Conservation (phyloP, 2,329 filamentous ascomycete genomes). For the Verticillium albo-atrum region DNA sequence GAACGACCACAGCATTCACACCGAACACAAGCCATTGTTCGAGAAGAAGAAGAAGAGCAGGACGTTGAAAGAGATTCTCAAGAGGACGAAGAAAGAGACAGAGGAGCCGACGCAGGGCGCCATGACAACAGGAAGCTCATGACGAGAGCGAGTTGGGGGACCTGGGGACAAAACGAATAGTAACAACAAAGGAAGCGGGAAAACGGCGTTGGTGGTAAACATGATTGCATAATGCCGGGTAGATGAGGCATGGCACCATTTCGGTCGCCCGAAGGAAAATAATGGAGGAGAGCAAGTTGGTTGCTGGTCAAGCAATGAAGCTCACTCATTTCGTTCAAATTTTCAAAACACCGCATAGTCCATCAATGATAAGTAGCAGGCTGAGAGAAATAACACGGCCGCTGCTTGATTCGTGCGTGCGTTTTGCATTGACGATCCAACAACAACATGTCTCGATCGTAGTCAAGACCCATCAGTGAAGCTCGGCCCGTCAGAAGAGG, state of each 20-base stretch:
- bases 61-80: slow-evolving; percentile 28
- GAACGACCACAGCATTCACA: slow-evolving; percentile 31
- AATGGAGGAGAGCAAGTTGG: background rate
- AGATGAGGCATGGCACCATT: background rate
- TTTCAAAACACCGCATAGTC: no score
- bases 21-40: slow-evolving; percentile 39
- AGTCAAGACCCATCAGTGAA: no score
- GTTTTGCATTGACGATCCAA: no score
- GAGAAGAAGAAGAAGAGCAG: slow-evolving; percentile 23
- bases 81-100: slow-evolving; percentile 10
- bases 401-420: no score
- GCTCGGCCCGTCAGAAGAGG: background rate
- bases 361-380: background rate
- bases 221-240: background rate
- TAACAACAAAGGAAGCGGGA: background rate
- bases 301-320: background rate
- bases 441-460: no score
- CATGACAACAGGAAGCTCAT: background rate
- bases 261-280: background rate
- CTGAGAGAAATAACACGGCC: background rate
- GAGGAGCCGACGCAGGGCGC: background rate
- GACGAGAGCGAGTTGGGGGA: background rate
- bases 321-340: slow-evolving; percentile 1
- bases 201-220: background rate
- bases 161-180: no score